Evolutionary conservation across 805 yeast genomes (phyloP).

Genomic region (Ogataea pilisensis): DNA sequence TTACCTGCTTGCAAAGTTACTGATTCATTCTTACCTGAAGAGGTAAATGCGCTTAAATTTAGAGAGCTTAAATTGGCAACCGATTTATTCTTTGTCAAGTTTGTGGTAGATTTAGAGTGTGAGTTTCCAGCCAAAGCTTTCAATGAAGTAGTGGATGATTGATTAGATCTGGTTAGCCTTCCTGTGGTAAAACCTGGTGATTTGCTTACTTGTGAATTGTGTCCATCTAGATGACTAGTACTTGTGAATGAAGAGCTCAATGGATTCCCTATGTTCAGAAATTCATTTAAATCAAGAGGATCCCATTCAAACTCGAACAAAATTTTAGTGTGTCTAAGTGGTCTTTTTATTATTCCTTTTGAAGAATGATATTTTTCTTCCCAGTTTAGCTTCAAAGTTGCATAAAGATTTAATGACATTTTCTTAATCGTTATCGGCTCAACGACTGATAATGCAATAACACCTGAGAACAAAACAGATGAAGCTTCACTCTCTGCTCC

Average conservation of each 20-base stretch:
- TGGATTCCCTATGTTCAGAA: slow-evolving; percentile 20
- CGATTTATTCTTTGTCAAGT: slow-evolving; percentile 29
- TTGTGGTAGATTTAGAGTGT: slow-evolving; percentile 11
- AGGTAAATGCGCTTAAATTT: slow-evolving; percentile 13
- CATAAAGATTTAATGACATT: slow-evolving; percentile 59
- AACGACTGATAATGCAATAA: slow-evolving; percentile 65
- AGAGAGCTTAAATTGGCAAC: slow-evolving; percentile 26
- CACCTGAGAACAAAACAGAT: slow-evolving; percentile 71
- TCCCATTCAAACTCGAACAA: slow-evolving; percentile 82
- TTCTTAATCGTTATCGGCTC: slow-evolving; percentile 72
- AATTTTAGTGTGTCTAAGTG: slow-evolving; percentile 51
- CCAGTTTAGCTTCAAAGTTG: slow-evolving; percentile 65
- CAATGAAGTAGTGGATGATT: slow-evolving; percentile 42
- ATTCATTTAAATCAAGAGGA: slow-evolving; percentile 49
- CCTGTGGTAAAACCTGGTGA: slow-evolving; percentile 27
- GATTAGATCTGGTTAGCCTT: slow-evolving; percentile 32
- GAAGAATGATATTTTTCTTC: slow-evolving; percentile 47
- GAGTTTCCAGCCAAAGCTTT: slow-evolving; percentile 32
- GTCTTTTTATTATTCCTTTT: slow-evolving; percentile 41
- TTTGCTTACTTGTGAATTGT: slow-evolving; percentile 7
- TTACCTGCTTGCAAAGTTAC: slow-evolving; percentile 64
- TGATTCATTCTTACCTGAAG: slow-evolving; percentile 18
- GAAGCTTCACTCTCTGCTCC: slow-evolving; percentile 78
- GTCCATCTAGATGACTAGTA: slow-evolving; percentile 6
- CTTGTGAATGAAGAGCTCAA: slow-evolving; percentile 16